These are phyloP conservation scores for Penicillium coffeae DNA, from an alignment of 495 filamentous ascomycete species.

Conservation along the genomic window DNA sequence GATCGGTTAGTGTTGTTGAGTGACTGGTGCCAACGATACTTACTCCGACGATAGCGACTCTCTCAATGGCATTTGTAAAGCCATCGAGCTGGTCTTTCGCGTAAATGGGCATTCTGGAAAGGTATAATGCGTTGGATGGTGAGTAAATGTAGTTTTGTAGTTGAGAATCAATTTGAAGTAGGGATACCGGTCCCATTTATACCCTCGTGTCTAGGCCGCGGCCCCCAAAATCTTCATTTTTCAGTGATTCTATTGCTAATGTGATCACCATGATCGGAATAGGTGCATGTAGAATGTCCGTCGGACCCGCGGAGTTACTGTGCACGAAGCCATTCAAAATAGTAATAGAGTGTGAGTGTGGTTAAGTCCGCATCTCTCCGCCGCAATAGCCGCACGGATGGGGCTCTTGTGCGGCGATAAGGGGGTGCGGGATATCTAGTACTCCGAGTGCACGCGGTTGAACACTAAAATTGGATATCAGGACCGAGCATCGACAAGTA, in stretches of 20 bases:
- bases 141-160: constrained; percentile 12
- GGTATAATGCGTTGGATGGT: constrained; percentile 15
- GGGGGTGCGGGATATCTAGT: no score
- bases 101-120: constrained; percentile 24
- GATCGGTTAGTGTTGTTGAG: constrained; percentile 12
- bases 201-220: no score
- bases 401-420: constrained; percentile 6
- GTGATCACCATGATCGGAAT: no score
- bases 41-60: constrained; percentile 50
- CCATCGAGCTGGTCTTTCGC: constrained; percentile 33
- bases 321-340: no score
- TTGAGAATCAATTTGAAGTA: no score
- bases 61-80: constrained; percentile 41
- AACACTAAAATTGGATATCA: constrained; percentile 18
- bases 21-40: constrained; percentile 9
- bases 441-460: no score
- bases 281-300: no score
- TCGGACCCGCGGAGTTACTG: no score
- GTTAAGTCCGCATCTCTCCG: neutral
- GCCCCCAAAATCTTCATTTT: no score
- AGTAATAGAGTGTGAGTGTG: neutral
- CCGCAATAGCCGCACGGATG: constrained; percentile 2
- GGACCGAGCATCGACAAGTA: constrained; percentile 23
- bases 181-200: no score
- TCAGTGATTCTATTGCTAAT: no score